These are phyloP conservation scores for Leptomonas pyrrhocoris DNA, from an alignment of 208 protist species.

Conservation along the genomic window DNA sequence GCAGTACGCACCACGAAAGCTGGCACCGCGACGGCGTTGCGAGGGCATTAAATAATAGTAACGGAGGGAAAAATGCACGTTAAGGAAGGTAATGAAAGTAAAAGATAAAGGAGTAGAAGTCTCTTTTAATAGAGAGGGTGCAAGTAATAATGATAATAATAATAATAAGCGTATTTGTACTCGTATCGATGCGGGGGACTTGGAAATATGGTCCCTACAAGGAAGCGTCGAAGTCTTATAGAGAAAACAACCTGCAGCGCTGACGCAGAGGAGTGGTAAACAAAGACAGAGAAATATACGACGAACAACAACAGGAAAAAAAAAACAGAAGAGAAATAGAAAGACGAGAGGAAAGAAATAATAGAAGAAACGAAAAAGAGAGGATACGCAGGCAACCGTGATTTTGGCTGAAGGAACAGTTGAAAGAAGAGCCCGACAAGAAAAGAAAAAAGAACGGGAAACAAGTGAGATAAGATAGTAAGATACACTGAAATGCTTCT, in stretches of 20 bases:
- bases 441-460: background rate
- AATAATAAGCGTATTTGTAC: background rate
- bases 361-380: constrained; percentile 28
- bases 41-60: constrained; percentile 19
- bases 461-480: background rate
- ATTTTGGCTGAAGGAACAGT: background rate
- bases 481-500: background rate
- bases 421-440: background rate
- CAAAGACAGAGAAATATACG: constrained; percentile 8
- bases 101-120: no score
- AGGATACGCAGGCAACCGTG: background rate
- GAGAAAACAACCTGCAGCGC: background rate
- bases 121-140: background rate
- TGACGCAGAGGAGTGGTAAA: background rate
- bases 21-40: constrained; percentile 59
- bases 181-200: background rate
- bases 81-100: no score
- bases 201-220: background rate
- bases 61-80: background rate
- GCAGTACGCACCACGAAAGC: constrained; percentile 48
- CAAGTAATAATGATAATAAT: background rate
- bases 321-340: constrained; percentile 7
- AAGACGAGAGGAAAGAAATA: background rate
- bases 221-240: background rate
- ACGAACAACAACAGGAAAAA: background rate